A percentile compares a stretch with the other conserved stretches of the same genome.
Conservation (phyloP, 2,329 filamentous ascomycete genomes). For the Ampelomyces quisqualis region DNA sequence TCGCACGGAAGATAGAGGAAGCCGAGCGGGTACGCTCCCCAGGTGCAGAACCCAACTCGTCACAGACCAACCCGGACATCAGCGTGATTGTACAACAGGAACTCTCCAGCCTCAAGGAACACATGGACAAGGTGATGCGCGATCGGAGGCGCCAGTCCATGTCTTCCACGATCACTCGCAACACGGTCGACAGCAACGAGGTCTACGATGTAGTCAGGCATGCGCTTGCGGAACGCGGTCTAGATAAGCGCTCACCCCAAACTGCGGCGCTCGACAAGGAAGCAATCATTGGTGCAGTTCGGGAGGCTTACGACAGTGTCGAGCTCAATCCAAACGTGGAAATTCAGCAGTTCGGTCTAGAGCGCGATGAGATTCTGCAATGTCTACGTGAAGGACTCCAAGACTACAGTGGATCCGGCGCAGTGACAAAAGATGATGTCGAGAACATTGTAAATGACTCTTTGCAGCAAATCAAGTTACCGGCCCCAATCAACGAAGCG, state of each 20-base stretch:
- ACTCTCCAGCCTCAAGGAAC: slow-evolving; percentile 76
- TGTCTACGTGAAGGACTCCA: slow-evolving; percentile 84
- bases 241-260: slow-evolving; percentile 49
- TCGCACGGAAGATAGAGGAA: slow-evolving; percentile 82
- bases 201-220: slow-evolving; percentile 82
- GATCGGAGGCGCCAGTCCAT: slow-evolving; percentile 70
- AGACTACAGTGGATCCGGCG: slow-evolving; percentile 62
- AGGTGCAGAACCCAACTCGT: slow-evolving; percentile 53
- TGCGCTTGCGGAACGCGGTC: slow-evolving; percentile 61
- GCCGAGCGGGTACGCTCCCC: slow-evolving; percentile 54
- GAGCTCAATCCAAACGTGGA: slow-evolving; percentile 88
- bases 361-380: slow-evolving; percentile 84
- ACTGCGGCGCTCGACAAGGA: slow-evolving; percentile 60
- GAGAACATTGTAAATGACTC: slow-evolving; percentile 83
- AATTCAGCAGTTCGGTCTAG: slow-evolving; percentile 83
- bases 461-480: slow-evolving; percentile 75
- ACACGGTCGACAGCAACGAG: slow-evolving; percentile 74
- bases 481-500: slow-evolving; percentile 68
- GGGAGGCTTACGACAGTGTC: slow-evolving; percentile 81
- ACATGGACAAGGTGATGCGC: slow-evolving; percentile 76
- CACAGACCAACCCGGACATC: slow-evolving; percentile 64
- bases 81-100: slow-evolving; percentile 76
- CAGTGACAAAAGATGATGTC: slow-evolving; percentile 79
- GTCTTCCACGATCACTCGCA: slow-evolving; percentile 62
- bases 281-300: slow-evolving; percentile 81